Conservation (phyloP, 352 stramenopile genomes). For the Globisporangium abappressorium region DNA sequence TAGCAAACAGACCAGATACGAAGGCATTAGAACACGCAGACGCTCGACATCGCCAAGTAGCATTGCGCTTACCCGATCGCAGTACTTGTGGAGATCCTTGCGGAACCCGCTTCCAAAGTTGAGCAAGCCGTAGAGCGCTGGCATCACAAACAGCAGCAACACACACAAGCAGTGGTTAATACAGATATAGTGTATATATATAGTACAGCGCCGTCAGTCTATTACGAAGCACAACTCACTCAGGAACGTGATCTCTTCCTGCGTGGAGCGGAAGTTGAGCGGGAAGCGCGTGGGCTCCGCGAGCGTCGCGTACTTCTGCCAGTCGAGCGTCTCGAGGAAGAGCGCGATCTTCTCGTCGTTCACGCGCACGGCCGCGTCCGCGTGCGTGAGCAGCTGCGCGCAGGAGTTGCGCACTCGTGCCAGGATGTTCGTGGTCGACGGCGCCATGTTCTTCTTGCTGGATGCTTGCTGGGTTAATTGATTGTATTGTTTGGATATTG, state of each 20-base stretch:
- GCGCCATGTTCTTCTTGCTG: conserved; percentile 26
- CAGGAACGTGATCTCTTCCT: conserved; percentile 79
- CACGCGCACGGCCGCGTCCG: conserved; percentile 45
- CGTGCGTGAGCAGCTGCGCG: conserved; percentile 38
- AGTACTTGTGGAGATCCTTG: conserved; percentile 75
- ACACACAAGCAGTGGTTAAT: not conserved
- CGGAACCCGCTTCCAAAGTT: conserved; percentile 83
- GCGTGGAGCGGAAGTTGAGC: conserved; percentile 67
- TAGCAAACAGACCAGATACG: not conserved
- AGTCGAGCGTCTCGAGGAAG: conserved; percentile 58
- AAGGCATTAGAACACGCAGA: too few relatives aligned
- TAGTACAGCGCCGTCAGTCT: not conserved
- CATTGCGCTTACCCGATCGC: conserved; percentile 35
- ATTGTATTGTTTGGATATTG: conserved; percentile 7
- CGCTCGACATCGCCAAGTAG: too few relatives aligned
- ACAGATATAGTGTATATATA: not conserved
- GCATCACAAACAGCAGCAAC: not conserved
- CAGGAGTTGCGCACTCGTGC: conserved; percentile 56
- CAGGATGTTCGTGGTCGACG: conserved; percentile 21
- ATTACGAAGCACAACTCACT: conserved; percentile 30
- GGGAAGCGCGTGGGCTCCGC: conserved; percentile 55
- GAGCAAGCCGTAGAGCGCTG: conserved; percentile 64
- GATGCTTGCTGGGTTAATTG: not conserved
- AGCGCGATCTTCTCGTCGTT: conserved; percentile 40
- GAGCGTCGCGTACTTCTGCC: conserved; percentile 44